These are phyloP conservation scores for Alliaria petiolata DNA, from an alignment of 345 rosid species.

Conservation along the genomic window DNA sequence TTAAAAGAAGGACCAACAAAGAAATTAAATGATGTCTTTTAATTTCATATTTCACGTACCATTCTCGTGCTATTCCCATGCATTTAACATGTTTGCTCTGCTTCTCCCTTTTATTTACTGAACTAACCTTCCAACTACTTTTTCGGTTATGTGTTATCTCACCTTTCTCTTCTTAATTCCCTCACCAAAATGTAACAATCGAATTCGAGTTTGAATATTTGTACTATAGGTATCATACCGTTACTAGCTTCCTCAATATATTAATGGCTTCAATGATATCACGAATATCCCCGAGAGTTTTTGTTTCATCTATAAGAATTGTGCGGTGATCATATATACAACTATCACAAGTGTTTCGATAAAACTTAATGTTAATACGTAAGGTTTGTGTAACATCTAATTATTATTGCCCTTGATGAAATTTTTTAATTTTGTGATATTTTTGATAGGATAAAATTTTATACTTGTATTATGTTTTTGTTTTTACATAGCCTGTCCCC, in stretches of 20 bases:
- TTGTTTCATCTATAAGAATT: background rate
- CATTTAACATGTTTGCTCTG: conserved; percentile 33
- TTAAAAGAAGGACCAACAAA: conserved; percentile 21
- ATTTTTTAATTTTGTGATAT: too few relatives aligned
- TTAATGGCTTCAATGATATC: background rate
- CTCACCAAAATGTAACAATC: background rate
- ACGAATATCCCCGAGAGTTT: background rate
- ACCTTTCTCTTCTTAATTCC: background rate
- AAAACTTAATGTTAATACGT: background rate
- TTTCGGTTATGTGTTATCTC: conserved; percentile 25
- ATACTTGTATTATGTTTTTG: too few relatives aligned
- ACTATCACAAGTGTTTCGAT: background rate
- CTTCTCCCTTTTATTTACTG: conserved; percentile 17
- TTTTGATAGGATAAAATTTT: too few relatives aligned
- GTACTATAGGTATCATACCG: background rate
- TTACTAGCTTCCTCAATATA: conserved; percentile 9
- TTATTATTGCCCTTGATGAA: too few relatives aligned
- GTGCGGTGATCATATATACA: background rate
- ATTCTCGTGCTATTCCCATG: conserved; percentile 33
- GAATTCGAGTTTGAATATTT: background rate
- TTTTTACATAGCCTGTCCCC: too few relatives aligned
- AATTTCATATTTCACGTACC: conserved; percentile 30
- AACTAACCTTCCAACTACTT: conserved; percentile 32
- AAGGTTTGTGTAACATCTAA: background rate
- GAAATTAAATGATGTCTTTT: conserved; percentile 30